Evolutionary conservation across 495 filamentous ascomycete genomes (phyloP), one percentile per base, ranked within the genome.

Genomic region (Neurospora sublineolata): DNA sequence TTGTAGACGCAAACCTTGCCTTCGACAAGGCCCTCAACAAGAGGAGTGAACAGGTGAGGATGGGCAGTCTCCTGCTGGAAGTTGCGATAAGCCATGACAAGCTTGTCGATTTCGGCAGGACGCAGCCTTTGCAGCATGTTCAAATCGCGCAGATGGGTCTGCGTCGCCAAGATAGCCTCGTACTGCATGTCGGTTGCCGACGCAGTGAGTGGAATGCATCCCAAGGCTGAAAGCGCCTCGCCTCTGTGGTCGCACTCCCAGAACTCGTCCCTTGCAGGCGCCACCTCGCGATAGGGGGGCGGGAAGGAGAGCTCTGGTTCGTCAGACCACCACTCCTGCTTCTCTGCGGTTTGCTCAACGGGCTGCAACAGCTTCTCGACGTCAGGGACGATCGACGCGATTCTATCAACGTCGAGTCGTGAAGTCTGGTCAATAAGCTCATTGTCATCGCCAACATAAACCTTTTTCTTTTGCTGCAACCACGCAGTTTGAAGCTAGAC

Each of bases 101-200:
- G 10, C 64, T 73, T 75, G 69, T 72, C 67, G 72, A 72, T 40
- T 23, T 76, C 74, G 18, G 38, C 30, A 33, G 72, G 71, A 20
- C 74, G 72, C 12, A 78, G 70, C 7, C 38, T 68, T 10, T 77
- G 73, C 1, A 79, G 71, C 73, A 79, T 74, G n/a, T 73, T 30
- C 20, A 79, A 40, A 14, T 75, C 73, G 14, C 70, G 27, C 9
- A 79, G 69, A 60, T 75, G 76, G 9, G 20, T 46, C 40, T 79
- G 77, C 16, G 73, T 74, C 16, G 42, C 72, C n/a, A 74, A 7
- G 38, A 79, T 68, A 12, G 73, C 68, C 0, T 73, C 68, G 60
- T 72, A 76, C 16, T 79, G 74, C 33, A 36, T 18, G 14, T 42
- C 11, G n/a, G 70, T 73, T 3, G 76, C 70, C 3, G 69, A 44